These are phyloP conservation scores for Erysimum cheiri DNA, from an alignment of 441 rosid species.

Conservation along the genomic window DNA sequence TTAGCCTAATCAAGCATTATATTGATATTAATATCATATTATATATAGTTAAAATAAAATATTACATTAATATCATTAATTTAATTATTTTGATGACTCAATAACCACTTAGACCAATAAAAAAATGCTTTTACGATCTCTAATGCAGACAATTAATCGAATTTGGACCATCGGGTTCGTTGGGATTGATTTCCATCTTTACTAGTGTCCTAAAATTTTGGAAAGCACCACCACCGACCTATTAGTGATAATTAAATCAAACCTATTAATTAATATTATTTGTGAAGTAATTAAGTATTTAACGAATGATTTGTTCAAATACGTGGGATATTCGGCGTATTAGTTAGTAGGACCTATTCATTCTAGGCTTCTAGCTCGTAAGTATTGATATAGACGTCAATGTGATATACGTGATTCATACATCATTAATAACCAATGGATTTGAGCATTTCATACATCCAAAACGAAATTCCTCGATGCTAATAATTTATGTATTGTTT, in stretches of 20 bases:
- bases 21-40: conserved; percentile 8
- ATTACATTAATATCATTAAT: conserved; percentile 24
- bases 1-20: conserved; percentile 10
- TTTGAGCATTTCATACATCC: conserved; percentile 3
- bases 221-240: conserved; percentile 42
- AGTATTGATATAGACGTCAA: conserved; percentile 1
- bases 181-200: conserved; percentile 18
- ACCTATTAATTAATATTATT: conserved; percentile 11
- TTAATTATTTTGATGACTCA: conserved; percentile 30
- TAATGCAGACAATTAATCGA: conserved; percentile 30
- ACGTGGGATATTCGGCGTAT: conserved; percentile 10
- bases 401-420: conserved; percentile 31
- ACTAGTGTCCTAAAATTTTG: conserved; percentile 38
- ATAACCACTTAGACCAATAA: conserved; percentile 30
- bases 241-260: neutral
- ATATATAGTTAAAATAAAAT: neutral
- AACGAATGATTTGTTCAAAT: conserved; percentile 27
- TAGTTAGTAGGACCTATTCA: conserved; percentile 15
- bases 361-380: conserved; percentile 6
- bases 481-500: conserved; percentile 12
- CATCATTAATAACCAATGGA: neutral
- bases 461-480: neutral
- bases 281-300: neutral
- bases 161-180: conserved; percentile 41
- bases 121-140: conserved; percentile 13